A percentile compares a stretch with the other conserved stretches of the same genome.
Evolutionary conservation across 257 asterid species (phyloP).

Genomic region (Rhazya stricta): DNA sequence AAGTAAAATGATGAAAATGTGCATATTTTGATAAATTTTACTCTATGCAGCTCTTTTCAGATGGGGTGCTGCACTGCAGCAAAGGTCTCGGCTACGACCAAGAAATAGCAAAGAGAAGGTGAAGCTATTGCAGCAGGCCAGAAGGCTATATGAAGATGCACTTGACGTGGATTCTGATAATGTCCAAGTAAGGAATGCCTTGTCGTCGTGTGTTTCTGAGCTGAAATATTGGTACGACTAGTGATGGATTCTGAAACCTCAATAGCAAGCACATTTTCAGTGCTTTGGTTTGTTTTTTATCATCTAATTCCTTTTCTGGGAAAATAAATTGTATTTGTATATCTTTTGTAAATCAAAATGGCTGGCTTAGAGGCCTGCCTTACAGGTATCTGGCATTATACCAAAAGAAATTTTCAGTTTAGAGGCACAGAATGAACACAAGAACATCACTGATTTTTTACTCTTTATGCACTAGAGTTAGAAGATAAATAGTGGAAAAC

Average conservation of each 20-base stretch:
- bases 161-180: conserved; percentile 67
- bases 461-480: no score
- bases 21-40: not conserved
- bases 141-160: conserved; percentile 76
- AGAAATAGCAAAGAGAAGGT: conserved; percentile 70
- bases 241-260: not conserved
- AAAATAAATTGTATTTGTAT: not conserved
- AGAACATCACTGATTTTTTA: not conserved
- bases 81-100: conserved; percentile 74
- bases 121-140: conserved; percentile 81
- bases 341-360: not conserved
- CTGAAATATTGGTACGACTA: conserved; percentile 55
- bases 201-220: conserved; percentile 71
- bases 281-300: not conserved
- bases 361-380: not conserved
- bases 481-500: not conserved
- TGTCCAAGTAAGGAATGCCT: conserved; percentile 49
- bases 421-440: not conserved
- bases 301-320: not conserved
- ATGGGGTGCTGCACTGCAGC: conserved; percentile 88
- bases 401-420: not conserved
- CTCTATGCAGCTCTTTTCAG: conserved; percentile 72
- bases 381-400: not conserved
- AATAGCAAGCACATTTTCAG: not conserved
- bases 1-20: not conserved